phyloP scores from a whole-genome alignment of 73 alveolate species.

The Paraurostyla sp. region DNA sequence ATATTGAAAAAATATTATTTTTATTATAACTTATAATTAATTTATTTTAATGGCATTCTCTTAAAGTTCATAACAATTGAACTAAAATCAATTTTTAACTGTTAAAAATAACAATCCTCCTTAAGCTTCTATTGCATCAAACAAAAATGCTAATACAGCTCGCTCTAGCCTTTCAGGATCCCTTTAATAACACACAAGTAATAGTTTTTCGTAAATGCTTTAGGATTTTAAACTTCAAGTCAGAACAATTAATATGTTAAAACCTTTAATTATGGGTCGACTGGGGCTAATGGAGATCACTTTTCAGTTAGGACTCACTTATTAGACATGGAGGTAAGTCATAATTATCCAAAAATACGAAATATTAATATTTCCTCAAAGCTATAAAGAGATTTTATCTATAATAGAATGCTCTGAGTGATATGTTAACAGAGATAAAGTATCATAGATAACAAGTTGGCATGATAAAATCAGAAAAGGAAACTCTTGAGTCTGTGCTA shows the following conservation, averaged over 20 bases:
- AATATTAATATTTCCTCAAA: background rate
- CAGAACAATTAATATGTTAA: background rate
- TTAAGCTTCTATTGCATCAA: background rate
- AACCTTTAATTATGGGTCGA: slow-evolving; percentile 5
- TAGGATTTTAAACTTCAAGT: background rate
- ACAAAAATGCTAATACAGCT: background rate
- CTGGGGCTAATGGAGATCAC: slow-evolving; percentile 23
- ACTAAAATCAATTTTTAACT: background rate
- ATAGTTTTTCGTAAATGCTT: background rate
- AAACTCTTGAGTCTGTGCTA: slow-evolving; percentile 56
- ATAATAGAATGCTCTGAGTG: slow-evolving; percentile 24
- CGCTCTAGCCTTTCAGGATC: background rate
- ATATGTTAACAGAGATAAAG: slow-evolving; percentile 50
- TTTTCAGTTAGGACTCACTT: slow-evolving; percentile 47
- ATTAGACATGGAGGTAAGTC: slow-evolving; percentile 47
- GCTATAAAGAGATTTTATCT: background rate
- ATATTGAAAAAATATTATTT: background rate
- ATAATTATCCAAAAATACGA: too few species aligned
- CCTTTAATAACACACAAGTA: background rate
- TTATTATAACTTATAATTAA: background rate
- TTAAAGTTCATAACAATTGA: background rate
- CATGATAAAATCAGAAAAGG: slow-evolving; percentile 57
- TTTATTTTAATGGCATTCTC: slow-evolving; percentile 27
- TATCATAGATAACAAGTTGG: slow-evolving; percentile 46
- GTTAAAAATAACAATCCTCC: background rate